Evolutionary conservation across 169 alveolate species (phyloP), one percentile per base, ranked within the genome.

Genomic region (Amoebophrya sp.): DNA sequence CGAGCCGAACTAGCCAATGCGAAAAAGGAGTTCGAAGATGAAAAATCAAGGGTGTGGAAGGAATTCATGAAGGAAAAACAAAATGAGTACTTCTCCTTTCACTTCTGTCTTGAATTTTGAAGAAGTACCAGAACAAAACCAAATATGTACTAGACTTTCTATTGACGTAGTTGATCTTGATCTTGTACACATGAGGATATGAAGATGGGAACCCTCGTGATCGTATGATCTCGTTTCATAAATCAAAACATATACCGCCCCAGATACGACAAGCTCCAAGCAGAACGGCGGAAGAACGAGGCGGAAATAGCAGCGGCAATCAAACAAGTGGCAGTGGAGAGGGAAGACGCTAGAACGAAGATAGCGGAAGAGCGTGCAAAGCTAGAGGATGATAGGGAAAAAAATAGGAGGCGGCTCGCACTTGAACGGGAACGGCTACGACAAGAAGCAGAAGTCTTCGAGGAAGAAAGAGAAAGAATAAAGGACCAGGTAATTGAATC

Each of bases 291-390:
- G 36, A 93, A 95, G 89, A 95, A 95, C 91, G 95, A 95, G 38
- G 95, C 95, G 26, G 98, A 96, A 40, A 95, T 95, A 41, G 95
- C 96, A 39, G 91, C 96, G 33, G 96, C 95, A 89, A 91, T 95
- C 91, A 96, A 95, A 94, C 97, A 96, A 91, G 94, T 96, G 26
- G 96, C 96, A 92, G 94, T 95, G 40, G 98, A 96, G 93, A 90
- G 97, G 41, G 97, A 96, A 91, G 98, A 96, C 92, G 94, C 97
- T 41, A 93, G 97, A 38, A 91, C 95, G 54, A 93, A 97, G 78
- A 93, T 96, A 41, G 96, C 94, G 34, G 98, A 95, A 90, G 97
- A 96, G 90, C 92, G 97, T 55, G 89, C 93, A 90, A 89, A 95
- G 92, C 93, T 96, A 41, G 95, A 96, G 40, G 95, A 95, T 77